Evolutionary conservation across 179 eudicot species (phyloP).

Genomic region (Nepenthes alata): DNA sequence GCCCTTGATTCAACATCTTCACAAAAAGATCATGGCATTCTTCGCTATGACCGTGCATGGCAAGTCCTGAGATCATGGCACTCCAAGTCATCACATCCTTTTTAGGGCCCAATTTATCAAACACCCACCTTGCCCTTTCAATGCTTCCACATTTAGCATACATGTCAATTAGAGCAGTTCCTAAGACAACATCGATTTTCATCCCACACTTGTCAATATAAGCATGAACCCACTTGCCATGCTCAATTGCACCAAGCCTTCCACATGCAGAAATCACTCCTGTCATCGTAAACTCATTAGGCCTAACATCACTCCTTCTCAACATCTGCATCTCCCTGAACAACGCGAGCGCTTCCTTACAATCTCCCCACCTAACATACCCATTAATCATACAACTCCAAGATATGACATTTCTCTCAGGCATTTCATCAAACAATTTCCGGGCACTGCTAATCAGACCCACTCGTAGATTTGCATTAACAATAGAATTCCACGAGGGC

Average conservation of each 20-base stretch:
- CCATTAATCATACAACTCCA: slow-evolving; percentile 57
- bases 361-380: slow-evolving; percentile 42
- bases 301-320: slow-evolving; percentile 25
- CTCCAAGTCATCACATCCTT: slow-evolving; percentile 68
- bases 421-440: slow-evolving; percentile 62
- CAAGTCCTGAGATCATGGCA: slow-evolving; percentile 55
- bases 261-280: slow-evolving; percentile 55
- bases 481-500: slow-evolving; percentile 62
- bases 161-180: slow-evolving; percentile 60
- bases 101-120: slow-evolving; percentile 30
- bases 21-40: slow-evolving; percentile 35
- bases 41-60: slow-evolving; percentile 43
- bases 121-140: slow-evolving; percentile 43
- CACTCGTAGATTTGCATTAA: slow-evolving; percentile 54
- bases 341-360: slow-evolving; percentile 42
- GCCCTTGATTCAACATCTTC: slow-evolving; percentile 40
- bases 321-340: slow-evolving; percentile 48
- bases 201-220: slow-evolving; percentile 21
- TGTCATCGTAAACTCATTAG: slow-evolving; percentile 56
- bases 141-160: slow-evolving; percentile 56
- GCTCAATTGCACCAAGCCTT: slow-evolving; percentile 42
- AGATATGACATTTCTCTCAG: slow-evolving; percentile 45
- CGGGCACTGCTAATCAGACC: slow-evolving; percentile 30
- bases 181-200: slow-evolving; percentile 29
- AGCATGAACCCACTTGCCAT: slow-evolving; percentile 54